These are phyloP conservation scores for Naganishia randhawae DNA, from an alignment of 768 basidiomycete species.

Conservation along the genomic window DNA sequence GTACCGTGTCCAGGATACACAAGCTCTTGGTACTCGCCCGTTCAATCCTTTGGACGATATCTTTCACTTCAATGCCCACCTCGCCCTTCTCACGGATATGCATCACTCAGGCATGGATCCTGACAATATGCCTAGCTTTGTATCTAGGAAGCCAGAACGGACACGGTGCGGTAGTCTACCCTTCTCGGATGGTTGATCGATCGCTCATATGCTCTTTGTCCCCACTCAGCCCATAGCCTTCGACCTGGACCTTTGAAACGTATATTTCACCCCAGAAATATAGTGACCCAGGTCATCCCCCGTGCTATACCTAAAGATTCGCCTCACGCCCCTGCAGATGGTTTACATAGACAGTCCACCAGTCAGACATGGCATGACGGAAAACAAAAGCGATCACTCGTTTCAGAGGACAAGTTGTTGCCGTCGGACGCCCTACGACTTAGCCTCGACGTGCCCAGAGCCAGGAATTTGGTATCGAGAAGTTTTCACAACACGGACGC, in stretches of 20 bases:
- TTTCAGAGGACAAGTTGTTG: slow-evolving; percentile 3
- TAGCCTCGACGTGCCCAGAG: slow-evolving; percentile 9
- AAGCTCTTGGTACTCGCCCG: background rate
- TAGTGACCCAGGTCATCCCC: slow-evolving; percentile 17
- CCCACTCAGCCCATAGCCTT: slow-evolving; percentile 11
- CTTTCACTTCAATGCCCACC: slow-evolving; percentile 14
- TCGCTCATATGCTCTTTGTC: background rate
- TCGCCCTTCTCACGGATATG: slow-evolving; percentile 24
- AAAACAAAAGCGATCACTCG: slow-evolving; percentile 20
- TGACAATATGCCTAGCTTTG: slow-evolving; percentile 1
- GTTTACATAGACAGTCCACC: background rate
- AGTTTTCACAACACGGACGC: background rate
- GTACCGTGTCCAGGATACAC: background rate
- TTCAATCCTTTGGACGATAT: background rate
- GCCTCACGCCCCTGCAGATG: slow-evolving; percentile 6
- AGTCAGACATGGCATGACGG: slow-evolving; percentile 17
- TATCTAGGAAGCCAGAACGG: background rate
- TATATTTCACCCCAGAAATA: slow-evolving; percentile 13
- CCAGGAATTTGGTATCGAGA: background rate
- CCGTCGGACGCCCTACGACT: slow-evolving; percentile 28
- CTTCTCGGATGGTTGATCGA: background rate
- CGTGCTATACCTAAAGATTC: slow-evolving; percentile 18
- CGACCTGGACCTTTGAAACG: slow-evolving; percentile 26
- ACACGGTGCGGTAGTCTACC: background rate
- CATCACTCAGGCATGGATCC: slow-evolving; percentile 6